Evolutionary conservation across 1,139 yeast species (phyloP).

Genomic region (Pichia sp.): DNA sequence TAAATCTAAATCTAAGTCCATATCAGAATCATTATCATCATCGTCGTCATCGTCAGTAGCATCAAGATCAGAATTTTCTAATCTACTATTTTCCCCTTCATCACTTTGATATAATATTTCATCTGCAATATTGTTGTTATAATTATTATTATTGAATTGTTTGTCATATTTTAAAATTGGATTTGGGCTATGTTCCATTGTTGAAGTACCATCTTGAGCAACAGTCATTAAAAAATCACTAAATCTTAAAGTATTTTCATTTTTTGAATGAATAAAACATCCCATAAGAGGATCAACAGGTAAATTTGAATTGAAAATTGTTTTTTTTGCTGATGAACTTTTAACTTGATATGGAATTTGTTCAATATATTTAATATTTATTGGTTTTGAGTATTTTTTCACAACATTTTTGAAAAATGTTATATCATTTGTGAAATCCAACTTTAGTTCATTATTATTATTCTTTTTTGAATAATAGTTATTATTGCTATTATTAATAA

Average conservation of each 20-base stretch:
- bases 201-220: neutral
- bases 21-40: neutral
- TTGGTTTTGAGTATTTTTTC: constrained; percentile 22
- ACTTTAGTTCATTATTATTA: constrained; percentile 7
- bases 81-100: constrained; percentile 10
- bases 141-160: no score
- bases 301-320: neutral
- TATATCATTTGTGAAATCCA: constrained; percentile 19
- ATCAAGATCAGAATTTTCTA: constrained; percentile 14
- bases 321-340: neutral
- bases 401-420: constrained; percentile 15
- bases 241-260: constrained; percentile 11
- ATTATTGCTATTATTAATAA: constrained; percentile 9
- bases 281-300: constrained; percentile 14
- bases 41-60: constrained; percentile 2
- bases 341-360: neutral
- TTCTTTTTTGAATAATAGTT: neutral
- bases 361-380: constrained; percentile 6
- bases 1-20: neutral
- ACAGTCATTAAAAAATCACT: constrained; percentile 11
- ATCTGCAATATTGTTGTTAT: neutral
- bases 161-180: neutral
- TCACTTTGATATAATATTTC: constrained; percentile 10
- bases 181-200: neutral
- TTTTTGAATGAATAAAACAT: constrained; percentile 7